Percentiles rank a stretch among this genome's conserved stretches.
These are phyloP conservation scores for Penicillium atrosanguineum DNA, from an alignment of 495 filamentous ascomycete genomes.

Conservation along the genomic window DNA sequence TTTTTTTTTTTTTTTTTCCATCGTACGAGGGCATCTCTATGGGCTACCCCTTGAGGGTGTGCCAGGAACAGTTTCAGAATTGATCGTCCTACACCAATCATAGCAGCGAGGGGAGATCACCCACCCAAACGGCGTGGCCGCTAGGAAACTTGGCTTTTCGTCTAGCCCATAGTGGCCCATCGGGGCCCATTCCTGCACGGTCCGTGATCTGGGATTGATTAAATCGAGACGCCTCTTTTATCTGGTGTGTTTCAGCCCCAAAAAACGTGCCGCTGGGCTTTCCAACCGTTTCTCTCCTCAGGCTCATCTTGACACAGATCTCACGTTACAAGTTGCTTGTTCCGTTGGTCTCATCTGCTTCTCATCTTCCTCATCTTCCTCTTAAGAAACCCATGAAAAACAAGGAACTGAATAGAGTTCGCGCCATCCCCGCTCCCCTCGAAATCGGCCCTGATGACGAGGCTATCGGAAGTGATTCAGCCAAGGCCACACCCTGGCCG, in stretches of 20 bases:
- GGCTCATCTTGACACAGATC: neutral
- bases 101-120: constrained; percentile 1
- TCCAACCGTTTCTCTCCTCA: neutral
- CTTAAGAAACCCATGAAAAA: neutral
- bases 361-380: no score
- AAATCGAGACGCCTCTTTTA: constrained; percentile 1
- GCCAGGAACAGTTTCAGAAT: constrained; percentile 14
- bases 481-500: no score
- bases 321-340: neutral
- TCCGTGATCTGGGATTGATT: constrained; percentile 16
- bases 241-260: constrained; percentile 16
- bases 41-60: neutral
- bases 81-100: constrained; percentile 12
- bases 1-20: no score
- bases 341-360: no score
- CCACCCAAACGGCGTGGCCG: constrained; percentile 9
- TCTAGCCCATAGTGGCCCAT: constrained; percentile 13
- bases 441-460: neutral
- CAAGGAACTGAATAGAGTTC: neutral
- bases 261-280: neutral
- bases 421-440: neutral
- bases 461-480: neutral
- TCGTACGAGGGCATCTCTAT: neutral
- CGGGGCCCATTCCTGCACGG: constrained; percentile 5
- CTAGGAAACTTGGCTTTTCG: constrained; percentile 30